Percentiles rank a stretch among this genome's conserved stretches.
Conservation (phyloP, 1,139 yeast species). For the Candida glucosophila region DNA sequence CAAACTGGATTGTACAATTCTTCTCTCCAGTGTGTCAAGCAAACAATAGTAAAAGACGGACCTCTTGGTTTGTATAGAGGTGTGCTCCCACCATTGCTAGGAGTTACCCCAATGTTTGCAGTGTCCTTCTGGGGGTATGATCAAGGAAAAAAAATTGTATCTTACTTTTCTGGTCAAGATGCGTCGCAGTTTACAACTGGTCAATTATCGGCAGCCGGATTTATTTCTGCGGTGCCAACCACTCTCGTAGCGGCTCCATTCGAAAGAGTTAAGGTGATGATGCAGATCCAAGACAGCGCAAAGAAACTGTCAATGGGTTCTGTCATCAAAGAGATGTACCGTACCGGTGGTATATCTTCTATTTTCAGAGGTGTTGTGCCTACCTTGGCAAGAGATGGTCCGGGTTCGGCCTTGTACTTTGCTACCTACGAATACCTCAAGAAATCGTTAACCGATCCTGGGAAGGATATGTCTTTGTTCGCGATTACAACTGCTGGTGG, state of each 20-base stretch:
- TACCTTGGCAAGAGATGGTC: conserved; percentile 94
- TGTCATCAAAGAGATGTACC: conserved; percentile 63
- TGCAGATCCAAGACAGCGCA: conserved; percentile 62
- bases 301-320: conserved; percentile 46
- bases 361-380: conserved; percentile 88
- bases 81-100: conserved; percentile 80
- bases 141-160: conserved; percentile 72
- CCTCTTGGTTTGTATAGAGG: conserved; percentile 77
- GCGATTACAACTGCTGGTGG: conserved; percentile 92
- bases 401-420: conserved; percentile 95
- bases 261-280: conserved; percentile 88
- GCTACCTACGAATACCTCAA: conserved; percentile 88
- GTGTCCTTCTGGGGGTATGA: conserved; percentile 98
- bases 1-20: conserved; percentile 65
- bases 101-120: conserved; percentile 98
- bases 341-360: conserved; percentile 76
- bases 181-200: conserved; percentile 45
- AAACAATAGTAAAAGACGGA: conserved; percentile 67
- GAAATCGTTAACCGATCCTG: conserved; percentile 47
- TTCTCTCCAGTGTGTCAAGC: conserved; percentile 58
- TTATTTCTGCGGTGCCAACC: conserved; percentile 89
- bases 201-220: conserved; percentile 90
- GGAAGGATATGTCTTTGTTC: conserved; percentile 51
- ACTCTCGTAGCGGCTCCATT: conserved; percentile 95
- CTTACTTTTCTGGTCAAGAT: conserved; percentile 30